A percentile compares a stretch with the other conserved stretches of the same genome.
Conservation (phyloP, 2,329 filamentous ascomycete genomes). For the Fusarium metavorans region DNA sequence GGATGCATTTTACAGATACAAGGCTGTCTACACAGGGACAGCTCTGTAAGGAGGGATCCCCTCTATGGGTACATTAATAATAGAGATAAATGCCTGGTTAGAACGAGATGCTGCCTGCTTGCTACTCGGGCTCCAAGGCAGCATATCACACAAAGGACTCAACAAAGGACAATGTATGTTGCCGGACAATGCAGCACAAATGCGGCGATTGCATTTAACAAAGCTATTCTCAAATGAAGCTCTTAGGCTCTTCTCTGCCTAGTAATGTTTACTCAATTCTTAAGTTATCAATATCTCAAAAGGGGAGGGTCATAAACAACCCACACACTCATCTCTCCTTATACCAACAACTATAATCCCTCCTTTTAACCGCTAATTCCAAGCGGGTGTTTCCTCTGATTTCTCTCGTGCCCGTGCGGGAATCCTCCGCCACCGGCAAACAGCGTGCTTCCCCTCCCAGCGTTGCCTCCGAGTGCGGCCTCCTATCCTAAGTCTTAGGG, state of each 20-base stretch:
- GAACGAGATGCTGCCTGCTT: neutral
- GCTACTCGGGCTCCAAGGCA: too few species aligned
- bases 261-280: neutral
- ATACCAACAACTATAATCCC: neutral
- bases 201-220: neutral
- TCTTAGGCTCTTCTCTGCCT: neutral
- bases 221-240: neutral
- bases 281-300: neutral
- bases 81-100: neutral
- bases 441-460: neutral
- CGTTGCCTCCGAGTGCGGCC: neutral
- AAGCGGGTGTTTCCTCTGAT: neutral
- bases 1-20: neutral
- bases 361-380: neutral
- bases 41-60: neutral
- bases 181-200: neutral
- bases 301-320: neutral
- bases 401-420: neutral
- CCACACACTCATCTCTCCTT: neutral
- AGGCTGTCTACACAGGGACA: neutral
- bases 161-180: neutral
- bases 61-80: neutral
- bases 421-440: neutral
- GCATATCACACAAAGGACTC: neutral
- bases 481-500: neutral